Percentiles rank a stretch among this genome's conserved stretches.
Conservation (phyloP, 169 alveolate species). For the Plasmodium vinckei region DNA sequence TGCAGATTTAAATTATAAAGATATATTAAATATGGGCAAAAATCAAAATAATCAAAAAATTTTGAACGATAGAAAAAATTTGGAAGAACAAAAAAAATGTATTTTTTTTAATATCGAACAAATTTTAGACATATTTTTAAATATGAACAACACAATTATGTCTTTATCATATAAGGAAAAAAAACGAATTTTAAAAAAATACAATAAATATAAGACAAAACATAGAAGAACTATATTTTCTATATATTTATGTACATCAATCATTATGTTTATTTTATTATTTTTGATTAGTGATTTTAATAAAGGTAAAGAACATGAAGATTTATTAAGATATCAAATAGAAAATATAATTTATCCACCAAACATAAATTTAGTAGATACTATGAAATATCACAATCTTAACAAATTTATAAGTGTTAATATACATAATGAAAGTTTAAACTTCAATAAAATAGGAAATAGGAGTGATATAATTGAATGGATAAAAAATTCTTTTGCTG, state of each 20-base stretch:
- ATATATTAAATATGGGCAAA: constrained; percentile 16
- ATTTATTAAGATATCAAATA: constrained; percentile 50
- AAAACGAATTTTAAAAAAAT: constrained; percentile 47
- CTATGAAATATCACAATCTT: constrained; percentile 31
- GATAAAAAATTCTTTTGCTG: constrained; percentile 28
- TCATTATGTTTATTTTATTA: constrained; percentile 32
- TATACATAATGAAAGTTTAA: constrained; percentile 23
- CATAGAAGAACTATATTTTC: constrained; percentile 1
- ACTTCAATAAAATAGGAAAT: constrained; percentile 34
- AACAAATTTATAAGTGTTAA: constrained; percentile 42
- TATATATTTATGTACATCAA: constrained; percentile 20
- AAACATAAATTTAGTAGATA: background rate
- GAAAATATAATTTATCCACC: constrained; percentile 44
- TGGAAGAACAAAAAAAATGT: constrained; percentile 16
- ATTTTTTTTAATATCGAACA: constrained; percentile 51
- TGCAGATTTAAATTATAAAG: constrained; percentile 28
- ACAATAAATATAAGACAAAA: constrained; percentile 23
- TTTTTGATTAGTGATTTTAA: constrained; percentile 47
- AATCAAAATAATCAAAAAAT: constrained; percentile 13
- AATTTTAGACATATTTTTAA: constrained; percentile 34
- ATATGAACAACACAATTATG: constrained; percentile 14
- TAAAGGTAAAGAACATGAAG: constrained; percentile 36
- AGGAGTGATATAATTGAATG: constrained; percentile 40
- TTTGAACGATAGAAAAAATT: background rate
- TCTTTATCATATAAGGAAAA: constrained; percentile 70